phyloP scores from a whole-genome alignment of 495 filamentous ascomycete genomes.

The Hyaloscypha bicolor region DNA sequence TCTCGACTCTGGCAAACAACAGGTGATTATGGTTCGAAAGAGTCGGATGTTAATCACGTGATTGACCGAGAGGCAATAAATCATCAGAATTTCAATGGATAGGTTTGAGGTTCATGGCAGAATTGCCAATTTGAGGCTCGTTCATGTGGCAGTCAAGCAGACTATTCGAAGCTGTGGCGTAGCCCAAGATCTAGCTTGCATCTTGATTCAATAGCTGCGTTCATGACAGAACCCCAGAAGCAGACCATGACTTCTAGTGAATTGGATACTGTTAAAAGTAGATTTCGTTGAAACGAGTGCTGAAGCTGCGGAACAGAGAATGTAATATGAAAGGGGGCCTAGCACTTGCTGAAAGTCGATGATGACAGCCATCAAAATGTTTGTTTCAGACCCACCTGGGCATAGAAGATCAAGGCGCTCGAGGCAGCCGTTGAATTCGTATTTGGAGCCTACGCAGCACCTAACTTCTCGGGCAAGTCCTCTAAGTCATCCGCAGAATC shows the following conservation, averaged over 20 bases:
- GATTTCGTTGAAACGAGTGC: too few relatives aligned
- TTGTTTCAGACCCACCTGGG: background rate
- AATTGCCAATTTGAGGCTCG: background rate
- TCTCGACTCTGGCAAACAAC: background rate
- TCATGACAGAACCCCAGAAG: background rate
- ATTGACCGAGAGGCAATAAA: background rate
- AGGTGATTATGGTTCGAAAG: background rate
- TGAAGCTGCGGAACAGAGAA: too few relatives aligned
- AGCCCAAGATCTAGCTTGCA: background rate
- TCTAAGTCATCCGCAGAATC: conserved; percentile 75
- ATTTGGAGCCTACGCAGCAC: conserved; percentile 34
- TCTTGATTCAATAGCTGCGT: background rate
- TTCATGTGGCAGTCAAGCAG: background rate
- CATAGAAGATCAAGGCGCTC: background rate
- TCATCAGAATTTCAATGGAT: background rate
- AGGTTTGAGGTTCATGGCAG: background rate
- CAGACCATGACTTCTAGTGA: too few relatives aligned
- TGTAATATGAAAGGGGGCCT: background rate
- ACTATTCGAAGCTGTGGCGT: background rate
- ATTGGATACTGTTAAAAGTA: too few relatives aligned
- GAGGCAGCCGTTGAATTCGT: background rate
- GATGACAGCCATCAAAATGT: background rate
- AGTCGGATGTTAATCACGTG: background rate
- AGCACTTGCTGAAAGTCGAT: background rate
- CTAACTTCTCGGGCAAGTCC: conserved; percentile 69